Evolutionary conservation across 1,284 basidiomycete genomes (phyloP).

Genomic region (Phaffia rhodozyma): DNA sequence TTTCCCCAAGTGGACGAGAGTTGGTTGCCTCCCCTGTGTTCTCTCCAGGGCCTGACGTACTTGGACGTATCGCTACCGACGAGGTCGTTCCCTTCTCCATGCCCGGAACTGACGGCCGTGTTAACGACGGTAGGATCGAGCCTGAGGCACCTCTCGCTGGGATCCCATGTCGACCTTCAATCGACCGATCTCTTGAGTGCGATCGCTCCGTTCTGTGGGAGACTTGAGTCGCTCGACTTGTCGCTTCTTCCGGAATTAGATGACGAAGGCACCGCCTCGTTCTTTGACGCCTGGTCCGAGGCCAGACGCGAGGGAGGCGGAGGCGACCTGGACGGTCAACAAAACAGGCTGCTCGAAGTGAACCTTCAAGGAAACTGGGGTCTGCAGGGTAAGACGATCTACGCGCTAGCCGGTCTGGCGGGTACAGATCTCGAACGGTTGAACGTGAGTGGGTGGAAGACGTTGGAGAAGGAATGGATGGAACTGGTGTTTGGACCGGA

Average conservation of each 20-base stretch:
- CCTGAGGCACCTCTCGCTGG: constrained; percentile 51
- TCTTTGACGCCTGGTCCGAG: constrained; percentile 45
- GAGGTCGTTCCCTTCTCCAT: neutral
- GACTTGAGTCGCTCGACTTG: constrained; percentile 49
- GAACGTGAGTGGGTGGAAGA: constrained; percentile 69
- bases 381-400: constrained; percentile 48
- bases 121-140: constrained; percentile 43
- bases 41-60: constrained; percentile 49
- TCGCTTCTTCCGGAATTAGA: constrained; percentile 51
- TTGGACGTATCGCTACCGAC: constrained; percentile 40
- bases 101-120: constrained; percentile 29
- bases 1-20: constrained; percentile 43
- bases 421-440: constrained; percentile 50
- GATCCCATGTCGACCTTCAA: constrained; percentile 48
- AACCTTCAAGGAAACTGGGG: too few relatives aligned
- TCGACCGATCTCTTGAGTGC: constrained; percentile 51
- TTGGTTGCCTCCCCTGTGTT: constrained; percentile 46
- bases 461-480: too few relatives aligned
- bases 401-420: constrained; percentile 58
- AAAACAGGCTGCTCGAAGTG: constrained; percentile 47
- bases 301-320: constrained; percentile 35
- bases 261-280: constrained; percentile 52
- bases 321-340: constrained; percentile 44
- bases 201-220: constrained; percentile 45
- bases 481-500: too few relatives aligned